A percentile compares a stretch with the other conserved stretches of the same genome.
Conservation (phyloP, 176 grass and related monocot genomes). For the Microstegium vimineum region DNA sequence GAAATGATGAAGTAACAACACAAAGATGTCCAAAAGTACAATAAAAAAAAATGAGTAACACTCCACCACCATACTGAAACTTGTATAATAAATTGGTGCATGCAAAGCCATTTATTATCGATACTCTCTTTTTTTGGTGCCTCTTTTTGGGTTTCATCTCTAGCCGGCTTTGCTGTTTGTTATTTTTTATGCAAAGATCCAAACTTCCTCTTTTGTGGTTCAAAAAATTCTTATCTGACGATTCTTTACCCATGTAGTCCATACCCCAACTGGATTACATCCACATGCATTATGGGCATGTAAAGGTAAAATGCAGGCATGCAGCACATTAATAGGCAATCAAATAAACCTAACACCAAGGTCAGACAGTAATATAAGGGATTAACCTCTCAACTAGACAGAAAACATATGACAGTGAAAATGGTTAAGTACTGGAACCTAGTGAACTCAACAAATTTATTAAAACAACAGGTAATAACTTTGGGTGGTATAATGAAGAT, state of each 20-base stretch:
- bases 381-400: neutral
- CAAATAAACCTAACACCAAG: neutral
- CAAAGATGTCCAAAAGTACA: slow-evolving; percentile 5
- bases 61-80: neutral
- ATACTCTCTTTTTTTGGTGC: neutral
- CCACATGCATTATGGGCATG: neutral
- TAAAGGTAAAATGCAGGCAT: neutral
- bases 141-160: neutral
- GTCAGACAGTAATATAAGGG: neutral
- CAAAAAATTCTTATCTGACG: neutral
- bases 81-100: neutral
- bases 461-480: neutral
- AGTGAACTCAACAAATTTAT: neutral
- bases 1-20: neutral
- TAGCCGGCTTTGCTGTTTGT: neutral
- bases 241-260: neutral
- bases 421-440: neutral
- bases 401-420: neutral
- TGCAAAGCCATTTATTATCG: neutral
- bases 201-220: neutral
- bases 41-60: neutral
- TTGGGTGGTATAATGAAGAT: neutral
- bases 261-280: slow-evolving; percentile 13
- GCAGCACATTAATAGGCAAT: neutral
- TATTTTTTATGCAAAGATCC: neutral